Base-by-base conservation (phyloP, 768 basidiomycete genomes). In the Cystofilobasidium bisporidii region DNA sequence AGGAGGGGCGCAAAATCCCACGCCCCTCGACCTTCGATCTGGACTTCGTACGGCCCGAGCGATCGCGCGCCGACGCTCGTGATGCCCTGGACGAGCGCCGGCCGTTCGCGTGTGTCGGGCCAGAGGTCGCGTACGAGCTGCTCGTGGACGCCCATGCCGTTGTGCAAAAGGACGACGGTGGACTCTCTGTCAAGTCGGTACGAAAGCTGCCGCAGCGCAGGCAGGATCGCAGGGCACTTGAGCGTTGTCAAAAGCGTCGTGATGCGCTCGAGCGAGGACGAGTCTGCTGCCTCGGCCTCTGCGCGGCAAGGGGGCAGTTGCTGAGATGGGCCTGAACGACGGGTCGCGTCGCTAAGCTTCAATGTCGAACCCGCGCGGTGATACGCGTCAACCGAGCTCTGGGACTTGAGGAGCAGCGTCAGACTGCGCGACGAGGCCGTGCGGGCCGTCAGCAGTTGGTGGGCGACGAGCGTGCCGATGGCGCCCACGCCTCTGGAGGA, bases 121-220 rank as follows among this genome's bases (percentile, higher is more conserved):
- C 91, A 98, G 50, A 91, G 72, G 9, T 81, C 72, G 9, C 78
- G 73, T 22, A 89, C 75, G 58, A 96, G 81, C 69, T 84, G 79
- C 65, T 98, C 93, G 76, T 91, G 89, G 12, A 93, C 79, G 15
- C 91, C 94, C 85, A 96, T 88, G 30, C 94, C 94, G 75, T 94
- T 94, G 74, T 94, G 89, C 63, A 97, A 77, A n/a, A 99, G 82
- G 2, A 94, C 88, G 71, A 98, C 85, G 41, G 92, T 94, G 53
- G 86, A 87, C 60, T 82, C 76, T 0, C 81, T 74, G 5, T 81
- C 80, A 24, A 97, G 77, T 22, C 91, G 83, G 17, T 83, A 83
- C 22, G 82, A 77, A 64, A 97, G 82, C 0, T 76, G 73, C 22
- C 77, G 75, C 41, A 99, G 71, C 5, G 87, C 84, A 3, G 76